These are phyloP conservation scores for Geotrichum armillariae DNA, from an alignment of 1,139 yeast species.

Conservation along the genomic window DNA sequence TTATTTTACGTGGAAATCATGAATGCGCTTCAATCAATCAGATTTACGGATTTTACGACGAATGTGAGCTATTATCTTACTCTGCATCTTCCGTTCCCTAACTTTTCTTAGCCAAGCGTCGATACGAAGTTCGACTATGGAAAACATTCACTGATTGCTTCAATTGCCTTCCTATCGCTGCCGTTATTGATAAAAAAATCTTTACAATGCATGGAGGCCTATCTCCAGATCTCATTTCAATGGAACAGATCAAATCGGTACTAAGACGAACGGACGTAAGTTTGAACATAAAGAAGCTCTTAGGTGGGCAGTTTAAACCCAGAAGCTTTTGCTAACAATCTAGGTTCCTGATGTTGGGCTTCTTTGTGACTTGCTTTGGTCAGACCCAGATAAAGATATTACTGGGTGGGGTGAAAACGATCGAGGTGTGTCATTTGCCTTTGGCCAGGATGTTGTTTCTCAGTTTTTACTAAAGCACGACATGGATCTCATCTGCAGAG, in stretches of 20 bases:
- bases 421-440: conserved; percentile 95
- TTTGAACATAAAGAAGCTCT: no score
- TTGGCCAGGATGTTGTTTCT: conserved; percentile 96
- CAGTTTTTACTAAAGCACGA: conserved; percentile 93
- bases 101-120: conserved; percentile 53
- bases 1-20: conserved; percentile 90
- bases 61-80: conserved; percentile 51
- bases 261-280: conserved; percentile 99
- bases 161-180: conserved; percentile 97
- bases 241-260: conserved; percentile 97
- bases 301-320: no score
- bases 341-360: conserved; percentile 97
- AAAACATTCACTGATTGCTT: conserved; percentile 97
- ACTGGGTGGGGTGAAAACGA: conserved; percentile 99
- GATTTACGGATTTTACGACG: conserved; percentile 96
- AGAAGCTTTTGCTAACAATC: no score
- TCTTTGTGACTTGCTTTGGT: conserved; percentile 94
- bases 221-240: conserved; percentile 92
- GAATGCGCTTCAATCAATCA: conserved; percentile 97
- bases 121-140: conserved; percentile 97
- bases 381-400: conserved; percentile 97
- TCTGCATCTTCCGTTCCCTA: no score
- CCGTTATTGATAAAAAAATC: conserved; percentile 94
- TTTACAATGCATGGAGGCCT: conserved; percentile 99
- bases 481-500: conserved; percentile 95